Evolutionary conservation across 2,329 filamentous ascomycete genomes (phyloP).

Genomic region (Stagonosporopsis chrysanthemi): DNA sequence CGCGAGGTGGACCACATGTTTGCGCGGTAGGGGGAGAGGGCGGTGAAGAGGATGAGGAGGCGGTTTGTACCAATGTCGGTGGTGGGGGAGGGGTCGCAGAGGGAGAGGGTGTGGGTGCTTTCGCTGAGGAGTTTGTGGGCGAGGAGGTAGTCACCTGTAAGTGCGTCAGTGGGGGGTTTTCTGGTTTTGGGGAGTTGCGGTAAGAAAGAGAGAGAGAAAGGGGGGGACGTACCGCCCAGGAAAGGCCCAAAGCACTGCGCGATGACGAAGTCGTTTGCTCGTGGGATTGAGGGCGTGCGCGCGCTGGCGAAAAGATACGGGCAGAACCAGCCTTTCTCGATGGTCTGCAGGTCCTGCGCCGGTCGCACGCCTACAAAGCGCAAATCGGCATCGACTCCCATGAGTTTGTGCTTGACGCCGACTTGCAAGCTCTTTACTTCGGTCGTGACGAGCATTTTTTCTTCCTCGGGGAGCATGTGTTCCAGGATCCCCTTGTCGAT

Average conservation of each 20-base stretch:
- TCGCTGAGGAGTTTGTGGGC: slow-evolving; percentile 48
- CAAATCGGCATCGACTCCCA: slow-evolving; percentile 51
- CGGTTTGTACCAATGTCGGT: slow-evolving; percentile 44
- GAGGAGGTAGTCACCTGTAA: slow-evolving; percentile 45
- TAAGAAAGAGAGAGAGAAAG: too few relatives aligned
- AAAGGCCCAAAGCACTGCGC: slow-evolving; percentile 50
- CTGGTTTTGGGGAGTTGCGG: neutral
- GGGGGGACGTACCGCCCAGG: slow-evolving; percentile 35
- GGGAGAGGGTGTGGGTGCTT: slow-evolving; percentile 38
- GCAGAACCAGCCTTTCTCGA: slow-evolving; percentile 50
- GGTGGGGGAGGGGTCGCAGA: slow-evolving; percentile 42
- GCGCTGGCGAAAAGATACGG: slow-evolving; percentile 48
- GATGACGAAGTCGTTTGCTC: slow-evolving; percentile 47
- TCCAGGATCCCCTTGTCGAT: slow-evolving; percentile 50
- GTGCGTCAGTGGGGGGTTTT: neutral
- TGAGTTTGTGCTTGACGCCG: slow-evolving; percentile 51
- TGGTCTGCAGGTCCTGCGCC: slow-evolving; percentile 30
- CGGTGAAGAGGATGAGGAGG: slow-evolving; percentile 49
- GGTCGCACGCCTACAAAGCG: slow-evolving; percentile 41
- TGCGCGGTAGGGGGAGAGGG: slow-evolving; percentile 46
- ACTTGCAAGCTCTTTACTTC: slow-evolving; percentile 49
- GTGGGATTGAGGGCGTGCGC: slow-evolving; percentile 42
- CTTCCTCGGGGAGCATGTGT: slow-evolving; percentile 50
- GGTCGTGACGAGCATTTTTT: slow-evolving; percentile 49
- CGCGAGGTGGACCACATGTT: slow-evolving; percentile 50